Evolutionary conservation across 768 basidiomycete genomes (phyloP), one percentile per base, ranked within the genome.

Genomic region (Lactarius pseudohatsudake): DNA sequence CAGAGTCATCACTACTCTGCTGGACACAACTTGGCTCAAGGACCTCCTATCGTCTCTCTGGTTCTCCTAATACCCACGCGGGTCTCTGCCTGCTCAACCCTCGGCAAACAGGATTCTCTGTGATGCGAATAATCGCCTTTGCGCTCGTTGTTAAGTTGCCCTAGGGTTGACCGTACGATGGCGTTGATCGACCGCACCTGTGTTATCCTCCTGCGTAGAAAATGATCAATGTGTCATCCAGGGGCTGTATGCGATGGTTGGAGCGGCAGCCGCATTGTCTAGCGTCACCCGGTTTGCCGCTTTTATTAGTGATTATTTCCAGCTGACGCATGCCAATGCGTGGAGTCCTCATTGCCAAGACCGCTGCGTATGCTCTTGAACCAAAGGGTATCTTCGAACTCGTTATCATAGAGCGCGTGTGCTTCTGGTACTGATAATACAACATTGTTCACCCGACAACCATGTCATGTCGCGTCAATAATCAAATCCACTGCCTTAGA

Each of bases 271-370:
- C 0, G 82, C 94, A 0, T 80, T 99, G 57, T 95, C 95, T 34
- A 96, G 97, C n/a, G 95, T 98, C 18, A 98, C 96, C 61, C 81
- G 93, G 41, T 94, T 92, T 28, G 94, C 93, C 0, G 92, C 97
- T 32, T 96, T 83, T 98, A 64, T 94, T 94, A 4, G 97, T 98
- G 59, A 99, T 98, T 77, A 93, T 90, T 94, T 98, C 73, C 96
- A 98, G 74, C 81, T 98, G 50, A 96, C 92, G 98, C 77, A 90
- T 92, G 9, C 94, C 94, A 18, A 95, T 95, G 93, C 77, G 95
- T 54, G 81, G 86, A 16, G 85, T 98, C 18, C 83, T 98, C 22
- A 90, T 95, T 20, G 92, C 92, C 28, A 96, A 96, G 79, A 94
- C 92, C 0, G 85, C 93, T 0, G 94, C 93, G 9, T 94, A 96